Conservation (phyloP, 306 rosid genomes). For the Canavalia gladiata region DNA sequence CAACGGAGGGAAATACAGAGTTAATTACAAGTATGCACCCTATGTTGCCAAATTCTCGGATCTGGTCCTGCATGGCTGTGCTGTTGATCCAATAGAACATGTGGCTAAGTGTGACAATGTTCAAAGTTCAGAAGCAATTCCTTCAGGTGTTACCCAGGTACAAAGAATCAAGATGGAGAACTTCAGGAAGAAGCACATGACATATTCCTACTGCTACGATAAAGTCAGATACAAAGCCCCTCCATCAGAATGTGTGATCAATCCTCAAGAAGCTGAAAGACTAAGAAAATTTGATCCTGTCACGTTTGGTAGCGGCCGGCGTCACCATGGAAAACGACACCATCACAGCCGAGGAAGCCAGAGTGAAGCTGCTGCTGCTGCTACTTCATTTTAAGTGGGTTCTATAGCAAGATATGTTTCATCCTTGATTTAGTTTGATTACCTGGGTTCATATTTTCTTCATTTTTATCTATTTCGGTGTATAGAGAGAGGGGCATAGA, state of each 20-base stretch:
- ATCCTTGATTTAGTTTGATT: conserved; percentile 44
- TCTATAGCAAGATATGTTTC: conserved; percentile 1
- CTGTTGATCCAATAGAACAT: conserved; percentile 79
- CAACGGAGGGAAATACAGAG: conserved; percentile 92
- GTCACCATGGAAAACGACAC: conserved; percentile 71
- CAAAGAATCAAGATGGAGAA: conserved; percentile 78
- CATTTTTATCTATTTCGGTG: conserved; percentile 45
- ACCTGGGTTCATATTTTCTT: conserved; percentile 52
- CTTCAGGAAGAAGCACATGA: conserved; percentile 85
- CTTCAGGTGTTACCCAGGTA: conserved; percentile 57
- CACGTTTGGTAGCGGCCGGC: conserved; percentile 82
- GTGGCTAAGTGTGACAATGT: conserved; percentile 60
- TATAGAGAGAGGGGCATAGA: conserved; percentile 59
- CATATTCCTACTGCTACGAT: conserved; percentile 94
- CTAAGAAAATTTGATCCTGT: conserved; percentile 83
- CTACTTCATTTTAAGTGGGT: conserved; percentile 53
- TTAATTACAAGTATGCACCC: conserved; percentile 94
- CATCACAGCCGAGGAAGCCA: conserved; percentile 63
- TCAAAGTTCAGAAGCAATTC: conserved; percentile 56
- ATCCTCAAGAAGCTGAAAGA: conserved; percentile 77
- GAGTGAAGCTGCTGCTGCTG: conserved; percentile 39
- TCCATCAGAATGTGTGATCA: conserved; percentile 78
- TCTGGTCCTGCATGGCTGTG: conserved; percentile 84
- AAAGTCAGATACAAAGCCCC: conserved; percentile 66
- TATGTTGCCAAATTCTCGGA: conserved; percentile 75